These are phyloP conservation scores for Capsicum pubescens DNA, from an alignment of 257 asterid genomes.

Conservation along the genomic window DNA sequence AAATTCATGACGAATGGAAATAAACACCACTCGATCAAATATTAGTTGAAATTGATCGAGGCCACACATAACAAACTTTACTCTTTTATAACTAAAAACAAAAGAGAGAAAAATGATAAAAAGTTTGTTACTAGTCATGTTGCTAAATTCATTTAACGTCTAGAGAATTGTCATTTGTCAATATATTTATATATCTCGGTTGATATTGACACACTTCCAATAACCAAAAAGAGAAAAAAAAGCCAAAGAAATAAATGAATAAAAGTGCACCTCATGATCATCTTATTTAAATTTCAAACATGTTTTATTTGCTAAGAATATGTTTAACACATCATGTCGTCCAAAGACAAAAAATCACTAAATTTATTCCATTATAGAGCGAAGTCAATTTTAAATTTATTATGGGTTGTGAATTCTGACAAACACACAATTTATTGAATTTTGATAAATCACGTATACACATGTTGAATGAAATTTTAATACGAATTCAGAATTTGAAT, in stretches of 20 bases:
- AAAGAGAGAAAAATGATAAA: not conserved
- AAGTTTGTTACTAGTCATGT: not conserved
- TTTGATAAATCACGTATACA: no score
- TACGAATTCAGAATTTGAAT: no score
- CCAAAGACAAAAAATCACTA: no score
- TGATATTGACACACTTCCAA: conserved; percentile 21
- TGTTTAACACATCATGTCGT: no score
- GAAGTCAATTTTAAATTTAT: no score
- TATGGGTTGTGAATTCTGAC: no score
- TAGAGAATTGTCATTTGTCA: not conserved
- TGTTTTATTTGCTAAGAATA: no score
- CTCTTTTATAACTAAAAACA: not conserved
- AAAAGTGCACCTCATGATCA: not conserved
- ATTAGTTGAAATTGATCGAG: not conserved
- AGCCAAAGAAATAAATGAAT: not conserved
- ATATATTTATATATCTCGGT: not conserved
- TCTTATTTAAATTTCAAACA: not conserved
- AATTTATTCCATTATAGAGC: no score
- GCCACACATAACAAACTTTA: not conserved
- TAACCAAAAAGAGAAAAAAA: not conserved
- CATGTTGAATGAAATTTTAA: no score
- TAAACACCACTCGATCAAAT: not conserved
- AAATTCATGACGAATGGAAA: not conserved
- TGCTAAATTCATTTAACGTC: not conserved
- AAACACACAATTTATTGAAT: no score